Conservation (phyloP, 441 rosid species). For the Populus hybrid region DNA sequence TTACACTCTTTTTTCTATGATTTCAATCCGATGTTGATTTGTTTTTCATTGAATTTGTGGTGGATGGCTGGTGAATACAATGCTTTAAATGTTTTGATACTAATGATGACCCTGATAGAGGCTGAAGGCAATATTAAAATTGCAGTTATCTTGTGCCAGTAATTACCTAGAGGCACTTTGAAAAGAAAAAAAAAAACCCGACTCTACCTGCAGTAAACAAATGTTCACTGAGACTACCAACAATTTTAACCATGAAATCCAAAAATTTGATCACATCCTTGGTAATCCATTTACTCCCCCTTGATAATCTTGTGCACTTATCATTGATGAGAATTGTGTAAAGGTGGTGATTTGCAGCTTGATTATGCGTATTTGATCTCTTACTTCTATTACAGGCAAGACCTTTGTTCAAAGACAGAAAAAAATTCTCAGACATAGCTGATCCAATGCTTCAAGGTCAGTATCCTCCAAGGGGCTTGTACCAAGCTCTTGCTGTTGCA, state of each 20-base stretch:
- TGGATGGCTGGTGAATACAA: too few relatives aligned
- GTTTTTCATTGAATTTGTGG: too few relatives aligned
- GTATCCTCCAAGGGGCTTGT: constrained; percentile 75
- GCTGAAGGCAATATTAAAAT: background rate
- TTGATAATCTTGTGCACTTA: background rate
- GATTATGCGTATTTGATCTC: background rate
- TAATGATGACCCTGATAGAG: background rate
- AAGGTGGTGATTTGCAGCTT: background rate
- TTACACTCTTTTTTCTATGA: too few relatives aligned
- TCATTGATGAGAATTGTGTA: background rate
- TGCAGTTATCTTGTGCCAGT: background rate
- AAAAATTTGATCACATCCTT: background rate
- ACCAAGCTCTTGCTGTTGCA: constrained; percentile 93
- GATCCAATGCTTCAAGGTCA: constrained; percentile 85
- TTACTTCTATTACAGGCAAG: constrained; percentile 59
- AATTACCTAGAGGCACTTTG: background rate
- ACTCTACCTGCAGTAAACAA: background rate
- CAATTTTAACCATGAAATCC: background rate
- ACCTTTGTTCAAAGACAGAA: constrained; percentile 84
- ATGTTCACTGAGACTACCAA: background rate
- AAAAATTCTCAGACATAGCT: constrained; percentile 77
- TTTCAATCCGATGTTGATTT: too few relatives aligned
- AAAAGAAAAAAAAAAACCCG: too few relatives aligned
- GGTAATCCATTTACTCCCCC: background rate
- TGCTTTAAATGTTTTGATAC: background rate